Conservation (phyloP, 768 basidiomycete genomes). For the Trametes cinnabarina region DNA sequence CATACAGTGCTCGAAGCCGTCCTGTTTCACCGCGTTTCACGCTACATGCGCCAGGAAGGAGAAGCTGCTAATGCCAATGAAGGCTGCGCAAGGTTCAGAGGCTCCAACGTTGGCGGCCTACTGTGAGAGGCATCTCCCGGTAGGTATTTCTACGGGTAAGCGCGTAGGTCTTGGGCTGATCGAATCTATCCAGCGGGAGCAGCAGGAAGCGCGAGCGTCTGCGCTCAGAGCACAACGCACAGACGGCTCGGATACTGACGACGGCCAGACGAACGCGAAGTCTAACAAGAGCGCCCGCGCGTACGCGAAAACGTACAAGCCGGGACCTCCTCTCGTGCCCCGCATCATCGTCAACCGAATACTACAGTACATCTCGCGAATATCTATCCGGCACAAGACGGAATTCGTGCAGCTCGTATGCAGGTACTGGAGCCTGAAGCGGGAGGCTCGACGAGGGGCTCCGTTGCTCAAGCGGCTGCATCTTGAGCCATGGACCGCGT, state of each 20-base stretch:
- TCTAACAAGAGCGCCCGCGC: conserved; percentile 82
- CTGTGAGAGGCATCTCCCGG: conserved; percentile 91
- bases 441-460: conserved; percentile 90
- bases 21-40: conserved; percentile 93
- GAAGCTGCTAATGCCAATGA: conserved; percentile 85
- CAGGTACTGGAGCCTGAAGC: conserved; percentile 96
- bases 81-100: conserved; percentile 72
- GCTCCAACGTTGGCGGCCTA: conserved; percentile 71
- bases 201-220: conserved; percentile 57
- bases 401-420: conserved; percentile 79
- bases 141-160: conserved; percentile 36
- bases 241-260: conserved; percentile 29
- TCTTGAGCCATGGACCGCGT: conserved; percentile 96
- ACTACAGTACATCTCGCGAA: conserved; percentile 64
- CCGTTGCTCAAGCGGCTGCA: conserved; percentile 91
- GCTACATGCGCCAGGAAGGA: conserved; percentile 89
- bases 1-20: conserved; percentile 90
- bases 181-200: conserved; percentile 53
- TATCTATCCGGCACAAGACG: conserved; percentile 69
- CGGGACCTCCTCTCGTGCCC: conserved; percentile 91
- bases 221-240: conserved; percentile 53
- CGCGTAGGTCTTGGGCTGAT: not conserved
- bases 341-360: conserved; percentile 80
- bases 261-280: conserved; percentile 23
- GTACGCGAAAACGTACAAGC: conserved; percentile 88